Percentiles rank a stretch among this genome's conserved stretches.
phyloP scores from a whole-genome alignment of 306 rosid species.

The Begonia peltatifolia region DNA sequence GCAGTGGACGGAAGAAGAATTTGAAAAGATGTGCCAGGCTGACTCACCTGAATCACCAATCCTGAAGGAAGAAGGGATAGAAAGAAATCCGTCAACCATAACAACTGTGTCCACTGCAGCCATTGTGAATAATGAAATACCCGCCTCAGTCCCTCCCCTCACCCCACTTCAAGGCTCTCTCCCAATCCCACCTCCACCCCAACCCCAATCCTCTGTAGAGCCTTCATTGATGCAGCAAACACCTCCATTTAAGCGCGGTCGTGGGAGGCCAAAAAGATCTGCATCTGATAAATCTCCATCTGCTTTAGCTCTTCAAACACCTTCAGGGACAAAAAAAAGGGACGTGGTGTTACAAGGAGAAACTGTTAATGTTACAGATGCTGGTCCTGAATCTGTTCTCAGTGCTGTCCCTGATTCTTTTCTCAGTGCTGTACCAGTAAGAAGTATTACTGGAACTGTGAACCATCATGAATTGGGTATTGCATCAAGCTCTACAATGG shows the following conservation, averaged over 20 bases:
- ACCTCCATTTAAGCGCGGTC: conserved; percentile 86
- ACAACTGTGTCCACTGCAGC: conserved; percentile 26
- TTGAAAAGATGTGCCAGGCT: conserved; percentile 86
- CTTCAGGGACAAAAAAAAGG: conserved; percentile 32
- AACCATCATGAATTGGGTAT: conserved; percentile 22
- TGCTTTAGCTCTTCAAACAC: conserved; percentile 22
- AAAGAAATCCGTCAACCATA: conserved; percentile 22
- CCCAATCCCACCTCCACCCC: conserved; percentile 15
- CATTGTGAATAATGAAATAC: conserved; percentile 27
- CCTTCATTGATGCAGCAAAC: conserved; percentile 45
- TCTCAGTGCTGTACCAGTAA: conserved; percentile 19
- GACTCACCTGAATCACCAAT: conserved; percentile 66
- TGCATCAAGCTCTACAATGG: conserved; percentile 22
- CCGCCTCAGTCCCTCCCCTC: conserved; percentile 21
- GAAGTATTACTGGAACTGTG: conserved; percentile 19
- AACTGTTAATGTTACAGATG: conserved; percentile 19
- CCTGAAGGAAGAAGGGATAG: conserved; percentile 36
- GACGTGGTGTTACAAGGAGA: conserved; percentile 35
- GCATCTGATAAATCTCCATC: conserved; percentile 37
- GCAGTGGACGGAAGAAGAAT: conserved; percentile 99
- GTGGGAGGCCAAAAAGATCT: conserved; percentile 90
- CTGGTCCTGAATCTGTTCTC: conserved; percentile 26
- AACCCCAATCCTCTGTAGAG: conserved; percentile 31
- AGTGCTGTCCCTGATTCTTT: conserved; percentile 27
- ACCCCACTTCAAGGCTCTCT: conserved; percentile 17